phyloP scores from a whole-genome alignment of 2,329 filamentous ascomycete species.

The Ceratocystis huliohia region DNA sequence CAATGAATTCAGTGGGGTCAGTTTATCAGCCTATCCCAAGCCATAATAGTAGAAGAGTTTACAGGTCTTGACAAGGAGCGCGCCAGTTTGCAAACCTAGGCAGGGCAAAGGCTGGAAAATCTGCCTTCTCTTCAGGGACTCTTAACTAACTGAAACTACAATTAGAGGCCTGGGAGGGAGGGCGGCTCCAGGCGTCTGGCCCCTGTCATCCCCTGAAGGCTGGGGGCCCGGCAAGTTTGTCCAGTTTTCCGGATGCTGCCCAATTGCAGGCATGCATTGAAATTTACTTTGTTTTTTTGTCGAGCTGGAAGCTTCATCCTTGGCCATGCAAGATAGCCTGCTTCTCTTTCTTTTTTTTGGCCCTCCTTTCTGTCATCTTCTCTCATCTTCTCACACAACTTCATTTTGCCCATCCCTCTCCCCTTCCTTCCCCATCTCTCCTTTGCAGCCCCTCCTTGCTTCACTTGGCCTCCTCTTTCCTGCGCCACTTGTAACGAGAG shows the following conservation, averaged over 20 bases:
- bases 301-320: slow-evolving; percentile 3
- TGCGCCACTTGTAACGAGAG: slow-evolving; percentile 7
- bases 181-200: not conserved
- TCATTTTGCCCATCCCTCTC: not conserved
- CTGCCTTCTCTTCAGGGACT: not conserved
- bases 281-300: not conserved
- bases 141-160: slow-evolving; percentile 4
- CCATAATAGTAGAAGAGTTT: too few relatives aligned
- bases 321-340: slow-evolving; percentile 5
- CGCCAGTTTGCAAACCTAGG: too few relatives aligned
- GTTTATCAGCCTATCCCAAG: too few relatives aligned
- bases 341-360: not conserved
- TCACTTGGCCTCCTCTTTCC: not conserved
- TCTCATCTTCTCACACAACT: not conserved
- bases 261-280: slow-evolving; percentile 5
- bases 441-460: not conserved
- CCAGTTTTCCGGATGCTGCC: slow-evolving; percentile 9
- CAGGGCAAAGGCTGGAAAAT: not conserved
- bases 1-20: too few relatives aligned
- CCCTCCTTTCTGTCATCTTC: slow-evolving; percentile 2
- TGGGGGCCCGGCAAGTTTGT: slow-evolving; percentile 3
- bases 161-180: slow-evolving; percentile 9
- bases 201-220: slow-evolving; percentile 1
- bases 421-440: not conserved
- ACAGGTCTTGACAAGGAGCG: too few relatives aligned